phyloP scores from a whole-genome alignment of 768 basidiomycete genomes.

The Hericium rajendrae region DNA sequence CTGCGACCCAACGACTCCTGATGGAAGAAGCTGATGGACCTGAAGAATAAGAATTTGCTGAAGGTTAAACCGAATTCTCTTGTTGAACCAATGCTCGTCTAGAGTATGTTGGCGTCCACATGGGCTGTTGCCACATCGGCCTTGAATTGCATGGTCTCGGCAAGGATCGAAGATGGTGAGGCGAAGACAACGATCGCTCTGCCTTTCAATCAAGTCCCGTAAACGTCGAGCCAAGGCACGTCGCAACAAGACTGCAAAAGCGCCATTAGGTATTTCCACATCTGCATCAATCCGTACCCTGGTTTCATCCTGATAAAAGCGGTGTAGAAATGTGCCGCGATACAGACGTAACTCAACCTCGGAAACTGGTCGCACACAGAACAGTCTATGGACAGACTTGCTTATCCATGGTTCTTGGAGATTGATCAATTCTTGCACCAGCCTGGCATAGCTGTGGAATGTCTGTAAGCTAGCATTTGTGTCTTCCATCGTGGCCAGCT shows the following conservation, averaged over 20 bases:
- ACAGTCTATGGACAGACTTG: not conserved
- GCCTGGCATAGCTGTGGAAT: slow-evolving; percentile 1
- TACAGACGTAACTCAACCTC: not conserved
- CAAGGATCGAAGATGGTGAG: slow-evolving; percentile 10
- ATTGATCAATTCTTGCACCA: not conserved
- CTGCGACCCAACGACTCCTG: no score
- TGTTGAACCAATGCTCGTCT: slow-evolving; percentile 5
- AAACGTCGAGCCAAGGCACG: slow-evolving; percentile 1
- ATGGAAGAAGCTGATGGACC: not conserved
- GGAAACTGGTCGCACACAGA: not conserved
- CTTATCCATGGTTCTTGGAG: not conserved
- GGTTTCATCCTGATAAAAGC: not conserved
- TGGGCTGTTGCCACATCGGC: slow-evolving; percentile 2
- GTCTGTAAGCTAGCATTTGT: not conserved
- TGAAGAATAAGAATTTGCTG: slow-evolving; percentile 3
- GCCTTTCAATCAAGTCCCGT: not conserved
- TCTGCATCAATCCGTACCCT: not conserved
- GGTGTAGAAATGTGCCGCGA: not conserved
- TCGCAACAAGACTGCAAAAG: slow-evolving; percentile 1
- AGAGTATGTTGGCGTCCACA: slow-evolving; percentile 7
- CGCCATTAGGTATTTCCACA: not conserved
- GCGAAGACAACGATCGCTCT: not conserved
- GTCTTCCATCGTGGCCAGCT: not conserved
- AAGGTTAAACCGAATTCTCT: slow-evolving; percentile 6
- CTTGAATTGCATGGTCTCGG: not conserved